Conservation (phyloP, 2,329 filamentous ascomycete genomes). For the Cyanodermella asteris region DNA sequence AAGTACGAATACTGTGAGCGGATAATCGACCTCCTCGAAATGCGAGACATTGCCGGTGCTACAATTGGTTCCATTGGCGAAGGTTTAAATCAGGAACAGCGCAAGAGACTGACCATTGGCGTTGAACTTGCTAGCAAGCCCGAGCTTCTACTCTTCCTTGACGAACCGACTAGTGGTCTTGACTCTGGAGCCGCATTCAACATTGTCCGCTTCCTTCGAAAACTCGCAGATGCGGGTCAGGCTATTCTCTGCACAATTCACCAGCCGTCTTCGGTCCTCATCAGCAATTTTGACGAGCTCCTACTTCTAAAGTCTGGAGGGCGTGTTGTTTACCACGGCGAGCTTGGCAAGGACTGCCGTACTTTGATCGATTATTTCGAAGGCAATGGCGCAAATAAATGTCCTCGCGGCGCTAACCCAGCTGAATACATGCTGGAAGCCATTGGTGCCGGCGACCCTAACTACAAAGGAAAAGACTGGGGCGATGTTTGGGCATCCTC, state of each 20-base stretch:
- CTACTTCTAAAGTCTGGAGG: constrained; percentile 60
- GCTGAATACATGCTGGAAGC: constrained; percentile 67
- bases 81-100: constrained; percentile 42
- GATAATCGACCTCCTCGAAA: constrained; percentile 46
- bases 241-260: constrained; percentile 83
- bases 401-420: constrained; percentile 30
- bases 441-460: constrained; percentile 40
- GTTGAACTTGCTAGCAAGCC: constrained; percentile 43
- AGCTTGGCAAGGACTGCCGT: constrained; percentile 54
- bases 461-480: constrained; percentile 40
- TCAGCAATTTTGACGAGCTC: constrained; percentile 72
- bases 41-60: constrained; percentile 44
- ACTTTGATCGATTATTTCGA: constrained; percentile 44
- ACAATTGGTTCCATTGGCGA: constrained; percentile 36
- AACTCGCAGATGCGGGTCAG: constrained; percentile 58
- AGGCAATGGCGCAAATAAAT: constrained; percentile 36
- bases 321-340: constrained; percentile 66
- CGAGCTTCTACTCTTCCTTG: constrained; percentile 53
- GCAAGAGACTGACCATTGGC: constrained; percentile 44
- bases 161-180: constrained; percentile 58
- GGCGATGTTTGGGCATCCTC: constrained; percentile 36
- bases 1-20: constrained; percentile 48
- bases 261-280: constrained; percentile 67
- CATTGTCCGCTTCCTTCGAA: constrained; percentile 57
- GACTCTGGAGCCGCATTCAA: constrained; percentile 54